These are phyloP conservation scores for Sindora glabra DNA, from an alignment of 306 rosid species.

Conservation along the genomic window DNA sequence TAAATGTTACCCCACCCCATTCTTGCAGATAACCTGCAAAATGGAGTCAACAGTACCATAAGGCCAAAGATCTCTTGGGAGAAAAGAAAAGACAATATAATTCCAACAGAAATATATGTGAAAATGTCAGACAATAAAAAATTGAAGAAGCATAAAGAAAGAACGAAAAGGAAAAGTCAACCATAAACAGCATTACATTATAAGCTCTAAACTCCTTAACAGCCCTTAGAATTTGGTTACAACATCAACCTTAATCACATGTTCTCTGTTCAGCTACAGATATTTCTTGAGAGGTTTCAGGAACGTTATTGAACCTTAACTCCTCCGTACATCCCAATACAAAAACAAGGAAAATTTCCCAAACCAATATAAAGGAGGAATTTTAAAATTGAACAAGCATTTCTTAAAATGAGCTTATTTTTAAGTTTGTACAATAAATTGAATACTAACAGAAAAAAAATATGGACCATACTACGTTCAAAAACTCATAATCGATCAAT, in stretches of 20 bases:
- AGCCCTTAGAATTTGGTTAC: too few relatives aligned
- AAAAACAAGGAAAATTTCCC: background rate
- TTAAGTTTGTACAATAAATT: background rate
- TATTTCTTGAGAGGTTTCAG: background rate
- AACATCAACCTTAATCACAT: background rate
- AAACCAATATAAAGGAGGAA: background rate
- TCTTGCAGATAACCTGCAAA: conserved; percentile 13
- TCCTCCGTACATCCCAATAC: background rate
- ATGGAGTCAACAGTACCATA: conserved; percentile 2
- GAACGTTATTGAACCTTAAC: background rate
- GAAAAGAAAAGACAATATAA: too few relatives aligned
- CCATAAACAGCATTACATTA: too few relatives aligned
- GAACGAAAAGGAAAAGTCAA: too few relatives aligned
- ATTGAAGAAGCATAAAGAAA: too few relatives aligned
- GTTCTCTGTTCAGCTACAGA: background rate
- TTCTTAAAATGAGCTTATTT: background rate
- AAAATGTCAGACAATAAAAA: too few relatives aligned
- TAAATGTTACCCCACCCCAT: conserved; percentile 41
- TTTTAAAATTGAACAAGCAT: background rate
- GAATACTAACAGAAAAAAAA: too few relatives aligned
- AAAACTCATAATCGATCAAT: too few relatives aligned
- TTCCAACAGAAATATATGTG: too few relatives aligned
- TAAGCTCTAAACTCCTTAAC: too few relatives aligned
- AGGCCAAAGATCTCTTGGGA: background rate
- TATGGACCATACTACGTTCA: background rate